Conservation (phyloP, 2,329 filamentous ascomycete genomes). For the Beauveria scarabaeidicola region DNA sequence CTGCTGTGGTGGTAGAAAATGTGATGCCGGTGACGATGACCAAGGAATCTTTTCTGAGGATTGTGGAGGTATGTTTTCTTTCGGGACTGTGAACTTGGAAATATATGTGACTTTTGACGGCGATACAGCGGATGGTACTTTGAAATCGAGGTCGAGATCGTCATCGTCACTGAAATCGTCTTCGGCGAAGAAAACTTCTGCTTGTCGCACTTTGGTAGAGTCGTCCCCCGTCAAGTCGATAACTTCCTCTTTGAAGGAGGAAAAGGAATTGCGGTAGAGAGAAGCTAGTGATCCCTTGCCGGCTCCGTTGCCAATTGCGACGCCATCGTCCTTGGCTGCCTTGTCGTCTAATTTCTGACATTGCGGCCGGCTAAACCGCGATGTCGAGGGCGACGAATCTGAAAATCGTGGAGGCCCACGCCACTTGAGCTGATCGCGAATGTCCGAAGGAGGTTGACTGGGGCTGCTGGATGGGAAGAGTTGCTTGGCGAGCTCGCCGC, state of each 20-base stretch:
- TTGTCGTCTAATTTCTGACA: neutral
- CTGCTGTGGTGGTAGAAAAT: constrained; percentile 31
- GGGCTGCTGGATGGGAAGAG: constrained; percentile 52
- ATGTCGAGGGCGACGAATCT: constrained; percentile 30
- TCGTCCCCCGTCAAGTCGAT: constrained; percentile 28
- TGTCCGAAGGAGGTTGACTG: constrained; percentile 34
- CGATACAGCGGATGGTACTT: constrained; percentile 46
- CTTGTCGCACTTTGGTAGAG: constrained; percentile 18
- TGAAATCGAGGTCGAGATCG: constrained; percentile 61
- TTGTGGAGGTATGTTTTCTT: constrained; percentile 21
- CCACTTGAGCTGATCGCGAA: constrained; percentile 41
- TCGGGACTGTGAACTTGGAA: constrained; percentile 15
- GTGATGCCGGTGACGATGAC: constrained; percentile 57
- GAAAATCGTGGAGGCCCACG: constrained; percentile 27
- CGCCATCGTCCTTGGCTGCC: neutral
- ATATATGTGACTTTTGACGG: constrained; percentile 16
- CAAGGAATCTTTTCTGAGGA: constrained; percentile 49
- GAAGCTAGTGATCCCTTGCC: constrained; percentile 27
- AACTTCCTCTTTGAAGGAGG: constrained; percentile 33
- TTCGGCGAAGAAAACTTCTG: constrained; percentile 56
- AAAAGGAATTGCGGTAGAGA: constrained; percentile 34
- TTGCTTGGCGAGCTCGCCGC: constrained; percentile 37
- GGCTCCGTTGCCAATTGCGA: neutral
- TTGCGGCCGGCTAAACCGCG: constrained; percentile 18
- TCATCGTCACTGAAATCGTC: constrained; percentile 84